Conservation (phyloP, 768 basidiomycete species). For the Termitomyces sp. region DNA sequence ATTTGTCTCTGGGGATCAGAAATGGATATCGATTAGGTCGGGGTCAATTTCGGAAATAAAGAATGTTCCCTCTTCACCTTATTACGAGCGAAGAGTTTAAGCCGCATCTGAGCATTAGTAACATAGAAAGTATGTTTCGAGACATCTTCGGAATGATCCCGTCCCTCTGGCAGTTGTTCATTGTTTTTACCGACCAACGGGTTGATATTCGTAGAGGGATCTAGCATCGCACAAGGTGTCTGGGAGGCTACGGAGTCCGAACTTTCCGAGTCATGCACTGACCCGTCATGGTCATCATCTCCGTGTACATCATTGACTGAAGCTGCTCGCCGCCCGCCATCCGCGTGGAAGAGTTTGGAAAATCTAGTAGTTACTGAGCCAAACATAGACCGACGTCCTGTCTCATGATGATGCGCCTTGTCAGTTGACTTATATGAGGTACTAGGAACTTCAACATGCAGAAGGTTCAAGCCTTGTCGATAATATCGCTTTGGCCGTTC, state of each 20-base stretch:
- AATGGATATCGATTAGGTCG: neutral
- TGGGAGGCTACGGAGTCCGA: conserved; percentile 31
- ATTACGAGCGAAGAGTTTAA: conserved; percentile 85
- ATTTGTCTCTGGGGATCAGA: conserved; percentile 70
- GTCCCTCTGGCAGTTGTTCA: conserved; percentile 14
- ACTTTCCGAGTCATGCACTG: conserved; percentile 18
- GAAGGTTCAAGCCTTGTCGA: conserved; percentile 74
- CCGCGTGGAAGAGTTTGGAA: conserved; percentile 39
- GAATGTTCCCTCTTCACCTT: conserved; percentile 46
- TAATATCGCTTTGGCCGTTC: conserved; percentile 89
- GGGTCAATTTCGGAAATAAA: neutral
- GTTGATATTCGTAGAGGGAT: conserved; percentile 75
- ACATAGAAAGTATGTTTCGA: conserved; percentile 95
- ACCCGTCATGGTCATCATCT: neutral
- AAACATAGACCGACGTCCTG: conserved; percentile 36
- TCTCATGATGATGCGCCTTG: conserved; percentile 13
- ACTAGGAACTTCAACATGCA: conserved; percentile 33
- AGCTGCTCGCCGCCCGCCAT: conserved; percentile 17
- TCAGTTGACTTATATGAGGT: conserved; percentile 4
- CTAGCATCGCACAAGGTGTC: conserved; percentile 58
- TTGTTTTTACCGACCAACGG: conserved; percentile 35
- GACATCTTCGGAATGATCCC: conserved; percentile 40
- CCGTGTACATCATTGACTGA: conserved; percentile 12
- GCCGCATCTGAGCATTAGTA: conserved; percentile 82
- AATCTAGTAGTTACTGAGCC: conserved; percentile 47